Evolutionary conservation across 345 rosid genomes (phyloP).

Genomic region (Melastoma malabathricum): DNA sequence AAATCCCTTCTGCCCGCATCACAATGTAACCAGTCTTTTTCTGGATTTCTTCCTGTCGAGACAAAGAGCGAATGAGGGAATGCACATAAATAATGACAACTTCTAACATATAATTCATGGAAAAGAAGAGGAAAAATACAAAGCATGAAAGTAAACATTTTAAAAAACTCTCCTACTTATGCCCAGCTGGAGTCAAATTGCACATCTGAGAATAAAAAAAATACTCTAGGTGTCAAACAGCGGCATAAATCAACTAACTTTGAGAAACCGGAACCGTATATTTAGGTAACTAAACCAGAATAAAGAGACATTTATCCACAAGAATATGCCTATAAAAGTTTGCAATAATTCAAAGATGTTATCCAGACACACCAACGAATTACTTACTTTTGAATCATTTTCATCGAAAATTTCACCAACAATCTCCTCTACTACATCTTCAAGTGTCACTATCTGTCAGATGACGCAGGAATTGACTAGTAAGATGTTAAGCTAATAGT

Average conservation of each 20-base stretch:
- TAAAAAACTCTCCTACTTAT: too few relatives aligned
- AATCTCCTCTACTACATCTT: constrained; percentile 97
- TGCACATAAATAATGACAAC: not conserved
- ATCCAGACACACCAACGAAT: too few relatives aligned
- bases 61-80: constrained; percentile 7
- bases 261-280: too few relatives aligned
- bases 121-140: not conserved
- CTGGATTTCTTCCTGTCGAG: constrained; percentile 87
- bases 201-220: too few relatives aligned
- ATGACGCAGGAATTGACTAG: constrained; percentile 1
- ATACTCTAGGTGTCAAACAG: too few relatives aligned
- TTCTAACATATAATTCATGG: not conserved
- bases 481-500: not conserved
- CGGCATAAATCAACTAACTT: too few relatives aligned
- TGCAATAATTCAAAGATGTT: too few relatives aligned
- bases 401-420: constrained; percentile 98
- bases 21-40: constrained; percentile 97
- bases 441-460: constrained; percentile 80
- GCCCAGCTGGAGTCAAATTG: too few relatives aligned
- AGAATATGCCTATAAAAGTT: too few relatives aligned
- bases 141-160: not conserved
- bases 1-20: constrained; percentile 90
- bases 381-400: constrained; percentile 84
- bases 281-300: too few relatives aligned
- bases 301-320: too few relatives aligned